These are phyloP conservation scores for Ceratobasidium sp. DNA, from an alignment of 1,284 basidiomycete species.

Conservation along the genomic window DNA sequence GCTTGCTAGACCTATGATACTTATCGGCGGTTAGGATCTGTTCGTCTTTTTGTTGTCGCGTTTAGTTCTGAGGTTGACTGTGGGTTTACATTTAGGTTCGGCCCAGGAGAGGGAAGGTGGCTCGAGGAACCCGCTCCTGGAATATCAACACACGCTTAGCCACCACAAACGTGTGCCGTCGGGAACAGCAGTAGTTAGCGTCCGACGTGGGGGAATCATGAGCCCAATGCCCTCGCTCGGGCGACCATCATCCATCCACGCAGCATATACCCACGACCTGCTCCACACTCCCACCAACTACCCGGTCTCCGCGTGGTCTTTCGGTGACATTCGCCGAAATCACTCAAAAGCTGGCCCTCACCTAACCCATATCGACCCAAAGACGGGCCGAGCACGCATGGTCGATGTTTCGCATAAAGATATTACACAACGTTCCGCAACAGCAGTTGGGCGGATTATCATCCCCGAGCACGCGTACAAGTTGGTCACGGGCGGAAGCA, in stretches of 20 bases:
- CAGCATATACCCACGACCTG: conserved; percentile 10
- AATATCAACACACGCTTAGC: no score
- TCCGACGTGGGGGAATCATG: not conserved
- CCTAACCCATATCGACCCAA: conserved; percentile 75
- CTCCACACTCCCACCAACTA: not conserved
- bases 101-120: not conserved
- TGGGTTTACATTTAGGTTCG: not conserved
- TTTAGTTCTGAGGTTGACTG: not conserved
- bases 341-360: conserved; percentile 43
- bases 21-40: conserved; percentile 70
- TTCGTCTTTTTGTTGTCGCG: conserved; percentile 2
- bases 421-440: conserved; percentile 74
- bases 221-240: not conserved
- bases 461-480: conserved; percentile 73
- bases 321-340: conserved; percentile 2
- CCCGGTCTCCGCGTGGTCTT: not conserved
- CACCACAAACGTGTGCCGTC: no score
- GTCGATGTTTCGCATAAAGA: conserved; percentile 78
- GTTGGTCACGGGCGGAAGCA: conserved; percentile 61
- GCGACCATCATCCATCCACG: not conserved
- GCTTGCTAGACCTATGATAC: conserved; percentile 77
- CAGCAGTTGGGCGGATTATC: conserved; percentile 80
- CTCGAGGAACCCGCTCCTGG: not conserved
- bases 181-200: no score
- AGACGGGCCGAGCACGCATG: conserved; percentile 76